Evolutionary conservation across 805 yeast genomes (phyloP), one percentile per base, ranked within the genome.

Genomic region (Wickerhamomyces bisporus): DNA sequence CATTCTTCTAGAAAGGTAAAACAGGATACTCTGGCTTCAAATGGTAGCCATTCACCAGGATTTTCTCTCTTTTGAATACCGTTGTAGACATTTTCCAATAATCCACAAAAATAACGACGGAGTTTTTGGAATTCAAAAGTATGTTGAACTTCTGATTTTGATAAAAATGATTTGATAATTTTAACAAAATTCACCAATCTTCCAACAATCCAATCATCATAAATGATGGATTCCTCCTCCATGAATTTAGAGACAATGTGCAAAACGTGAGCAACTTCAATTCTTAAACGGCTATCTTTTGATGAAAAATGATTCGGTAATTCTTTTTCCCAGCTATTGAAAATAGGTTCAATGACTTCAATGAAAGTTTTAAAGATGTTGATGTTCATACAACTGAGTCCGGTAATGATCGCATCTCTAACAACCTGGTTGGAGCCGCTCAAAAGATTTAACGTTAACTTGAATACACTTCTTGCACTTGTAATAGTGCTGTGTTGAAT

Each of bases 401-500:
- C 98, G 2, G 82, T 66, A n/a, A 88, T 87, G 13, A 89, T 79
- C 0, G 97, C 93, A 45, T 89, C 96, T 43, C 86, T 70, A 8
- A 93, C 75, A 46, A 78, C 67, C 3, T 73, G 69, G 42, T 85
- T 86, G 2, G 79, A 77, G 0, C 88, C 78, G 21, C 75, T 79
- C 34, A 93, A 60, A 21, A 93, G 65, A 0, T 97, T 97, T 27
- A 87, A 66, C 0, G 87, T 89, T 81, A 93, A 79, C 40, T 81
- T 74, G 64, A 93, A 93, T 3, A 93, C 80, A 0, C 95, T 81
- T 42, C 82, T 81, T 0, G 96, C 97, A 43, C 96, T 86, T 1
- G 95, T 89, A 39, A 93, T 89, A 35, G 86, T 83, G 55, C 88
- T 95, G 49, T 86, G 95, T 50, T 87, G 96, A 26, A 87, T 74